Conservation (phyloP, 2,329 filamentous ascomycete species). For the Penicillium sp. region DNA sequence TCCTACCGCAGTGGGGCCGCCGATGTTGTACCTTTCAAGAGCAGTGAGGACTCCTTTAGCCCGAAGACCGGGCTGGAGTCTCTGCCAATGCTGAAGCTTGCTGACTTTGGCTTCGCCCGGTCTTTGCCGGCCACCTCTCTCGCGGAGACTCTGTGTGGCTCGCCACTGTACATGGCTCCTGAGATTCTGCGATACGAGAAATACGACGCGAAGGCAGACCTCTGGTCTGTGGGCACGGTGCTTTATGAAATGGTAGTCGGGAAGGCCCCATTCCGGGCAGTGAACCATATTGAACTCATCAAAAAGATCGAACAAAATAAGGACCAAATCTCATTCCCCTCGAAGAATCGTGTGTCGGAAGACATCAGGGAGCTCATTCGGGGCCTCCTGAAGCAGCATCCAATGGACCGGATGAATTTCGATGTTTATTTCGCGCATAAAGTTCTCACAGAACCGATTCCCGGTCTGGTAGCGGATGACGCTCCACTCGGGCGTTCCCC, state of each 20-base stretch:
- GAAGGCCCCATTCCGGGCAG: constrained; percentile 79
- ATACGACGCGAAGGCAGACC: constrained; percentile 90
- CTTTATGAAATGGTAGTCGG: constrained; percentile 91
- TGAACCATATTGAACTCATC: constrained; percentile 87
- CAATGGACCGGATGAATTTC: constrained; percentile 76
- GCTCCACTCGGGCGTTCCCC: too few relatives aligned
- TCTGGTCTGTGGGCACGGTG: constrained; percentile 96
- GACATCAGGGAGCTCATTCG: constrained; percentile 78
- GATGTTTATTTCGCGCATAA: constrained; percentile 71
- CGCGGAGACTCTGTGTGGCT: constrained; percentile 92
- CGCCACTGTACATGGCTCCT: constrained; percentile 95
- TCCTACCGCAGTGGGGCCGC: constrained; percentile 57
- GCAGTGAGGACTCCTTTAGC: constrained; percentile 69
- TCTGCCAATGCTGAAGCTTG: constrained; percentile 91
- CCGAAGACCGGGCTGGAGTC: constrained; percentile 72
- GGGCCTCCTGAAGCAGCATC: constrained; percentile 71
- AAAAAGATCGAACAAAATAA: constrained; percentile 83
- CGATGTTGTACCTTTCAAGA: constrained; percentile 62
- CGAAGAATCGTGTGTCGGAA: constrained; percentile 60
- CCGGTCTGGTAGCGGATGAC: constrained; percentile 72
- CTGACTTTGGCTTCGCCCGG: constrained; percentile 96
- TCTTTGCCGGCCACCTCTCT: constrained; percentile 82
- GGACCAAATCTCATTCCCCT: constrained; percentile 74
- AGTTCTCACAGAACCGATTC: constrained; percentile 66
- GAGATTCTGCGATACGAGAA: constrained; percentile 95